Evolutionary conservation across 1,139 yeast genomes (phyloP), one percentile per base, ranked within the genome.

Genomic region (Suhomyces terraborum): DNA sequence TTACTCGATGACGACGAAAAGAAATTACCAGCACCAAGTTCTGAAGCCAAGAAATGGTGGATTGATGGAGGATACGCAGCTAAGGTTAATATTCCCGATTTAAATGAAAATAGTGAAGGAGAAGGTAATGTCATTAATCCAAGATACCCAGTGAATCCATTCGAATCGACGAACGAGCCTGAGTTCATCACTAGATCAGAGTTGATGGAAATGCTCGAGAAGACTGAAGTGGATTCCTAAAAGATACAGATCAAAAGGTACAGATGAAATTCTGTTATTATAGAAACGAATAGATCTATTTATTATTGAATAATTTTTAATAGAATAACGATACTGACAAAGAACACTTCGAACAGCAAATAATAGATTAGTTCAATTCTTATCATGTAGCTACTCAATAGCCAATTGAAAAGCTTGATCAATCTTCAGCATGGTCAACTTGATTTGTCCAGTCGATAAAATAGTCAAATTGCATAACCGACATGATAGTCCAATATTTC

Each of bases 41-140:
- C 94, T 0, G 96, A 88, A 41, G 61, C 69, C 10, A 67, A 75
- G 24, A 88, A 88, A 61, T 93, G 98, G 98, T 93, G 98, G 98
- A 72, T 88, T 28, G 82, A 82, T 12, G 83, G 82, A 8, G 93
- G 94, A 0, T 78, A 78, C 49, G 75, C 85, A 6, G 93, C 91
- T 2, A 88, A 82, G 55, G 84, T 91, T 5, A 56, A 60, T 4
- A 73, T 80, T 12, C 64, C 69, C 3, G 75, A 72, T 41, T 54
- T 75, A 32, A 66, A 59, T 18, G 50, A 52, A 26, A 59, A 66
- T 8, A 64, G 69, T 2, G 67, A 61, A 17, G 63, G 63, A 7
- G 65, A 65, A 29, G 54, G 57, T 55, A 42, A 50, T 38, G 66
- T 77, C 1, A 67, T 89, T 32, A 93, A 93, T 55, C 95, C 96